Percentiles rank a stretch among this genome's conserved stretches.
These are phyloP conservation scores for Eucalyptus erythrocorys DNA, from an alignment of 345 rosid species.

Conservation along the genomic window DNA sequence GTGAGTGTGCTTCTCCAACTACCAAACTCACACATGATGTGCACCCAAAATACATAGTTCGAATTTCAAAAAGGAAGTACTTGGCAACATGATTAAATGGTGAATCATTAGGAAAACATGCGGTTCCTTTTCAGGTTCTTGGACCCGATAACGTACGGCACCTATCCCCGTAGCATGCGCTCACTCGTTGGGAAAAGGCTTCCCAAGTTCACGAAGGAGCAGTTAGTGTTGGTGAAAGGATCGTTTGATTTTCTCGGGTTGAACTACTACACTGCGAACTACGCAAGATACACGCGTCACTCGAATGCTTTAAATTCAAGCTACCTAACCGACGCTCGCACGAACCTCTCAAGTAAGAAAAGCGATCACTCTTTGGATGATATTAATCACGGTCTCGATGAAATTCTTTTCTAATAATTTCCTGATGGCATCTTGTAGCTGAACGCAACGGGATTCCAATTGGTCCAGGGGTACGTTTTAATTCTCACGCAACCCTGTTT, in stretches of 20 bases:
- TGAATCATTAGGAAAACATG: not conserved
- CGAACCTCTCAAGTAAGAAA: conserved; percentile 10
- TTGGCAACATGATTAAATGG: not conserved
- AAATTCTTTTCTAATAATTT: not conserved
- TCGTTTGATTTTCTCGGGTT: conserved; percentile 41
- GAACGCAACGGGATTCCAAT: conserved; percentile 2
- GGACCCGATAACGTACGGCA: conserved; percentile 23
- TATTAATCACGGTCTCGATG: not conserved
- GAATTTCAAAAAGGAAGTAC: not conserved
- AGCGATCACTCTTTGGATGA: not conserved
- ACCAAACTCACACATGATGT: not conserved
- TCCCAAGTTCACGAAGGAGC: conserved; percentile 20
- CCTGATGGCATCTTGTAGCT: not conserved
- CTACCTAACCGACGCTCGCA: conserved; percentile 17
- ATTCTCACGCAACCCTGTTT: not conserved
- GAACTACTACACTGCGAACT: conserved; percentile 29
- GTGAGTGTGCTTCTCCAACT: not conserved
- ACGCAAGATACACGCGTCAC: conserved; percentile 1
- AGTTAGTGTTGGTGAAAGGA: conserved; percentile 23
- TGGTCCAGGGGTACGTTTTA: not conserved
- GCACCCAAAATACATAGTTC: not conserved
- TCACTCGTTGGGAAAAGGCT: conserved; percentile 15
- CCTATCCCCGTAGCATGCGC: conserved; percentile 23
- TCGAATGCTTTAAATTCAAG: not conserved
- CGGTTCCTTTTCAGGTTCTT: conserved; percentile 9